These are phyloP conservation scores for Arachis monticola DNA, from an alignment of 331 rosid genomes.

Conservation along the genomic window DNA sequence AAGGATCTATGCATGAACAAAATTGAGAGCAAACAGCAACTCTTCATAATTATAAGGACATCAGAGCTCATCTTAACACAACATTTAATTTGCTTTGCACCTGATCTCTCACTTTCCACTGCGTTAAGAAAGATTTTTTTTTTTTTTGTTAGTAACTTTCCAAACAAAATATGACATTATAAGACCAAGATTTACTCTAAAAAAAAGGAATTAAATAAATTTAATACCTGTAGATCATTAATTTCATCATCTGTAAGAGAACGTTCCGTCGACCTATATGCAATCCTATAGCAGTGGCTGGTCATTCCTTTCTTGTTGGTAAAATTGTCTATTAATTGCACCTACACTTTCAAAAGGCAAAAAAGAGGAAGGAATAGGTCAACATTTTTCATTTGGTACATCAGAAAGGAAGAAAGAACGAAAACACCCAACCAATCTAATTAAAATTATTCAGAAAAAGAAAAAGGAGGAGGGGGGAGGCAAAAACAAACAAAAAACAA, in stretches of 20 bases:
- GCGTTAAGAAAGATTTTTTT: slow-evolving; percentile 40
- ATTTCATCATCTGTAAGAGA: slow-evolving; percentile 96
- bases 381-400: too few relatives aligned
- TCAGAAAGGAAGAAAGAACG: too few relatives aligned
- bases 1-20: too few relatives aligned
- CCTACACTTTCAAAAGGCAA: slow-evolving; percentile 58
- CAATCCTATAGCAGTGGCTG: slow-evolving; percentile 93
- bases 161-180: slow-evolving; percentile 10
- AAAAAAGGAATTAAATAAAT: neutral
- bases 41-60: too few relatives aligned
- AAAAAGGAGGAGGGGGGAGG: neutral
- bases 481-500: too few relatives aligned
- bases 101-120: slow-evolving; percentile 82
- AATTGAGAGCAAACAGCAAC: too few relatives aligned
- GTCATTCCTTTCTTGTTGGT: slow-evolving; percentile 96
- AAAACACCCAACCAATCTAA: too few relatives aligned
- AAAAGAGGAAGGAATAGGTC: neutral
- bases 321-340: slow-evolving; percentile 86
- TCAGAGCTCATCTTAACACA: too few relatives aligned
- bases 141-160: slow-evolving; percentile 5
- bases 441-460: too few relatives aligned
- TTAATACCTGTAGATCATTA: slow-evolving; percentile 76
- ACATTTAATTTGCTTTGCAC: too few relatives aligned
- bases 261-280: slow-evolving; percentile 92
- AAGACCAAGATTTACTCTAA: slow-evolving; percentile 16